A percentile compares a stretch with the other conserved stretches of the same genome.
Conservation (phyloP, 2,329 filamentous ascomycete species). For the Fonsecaea multimorphosa region DNA sequence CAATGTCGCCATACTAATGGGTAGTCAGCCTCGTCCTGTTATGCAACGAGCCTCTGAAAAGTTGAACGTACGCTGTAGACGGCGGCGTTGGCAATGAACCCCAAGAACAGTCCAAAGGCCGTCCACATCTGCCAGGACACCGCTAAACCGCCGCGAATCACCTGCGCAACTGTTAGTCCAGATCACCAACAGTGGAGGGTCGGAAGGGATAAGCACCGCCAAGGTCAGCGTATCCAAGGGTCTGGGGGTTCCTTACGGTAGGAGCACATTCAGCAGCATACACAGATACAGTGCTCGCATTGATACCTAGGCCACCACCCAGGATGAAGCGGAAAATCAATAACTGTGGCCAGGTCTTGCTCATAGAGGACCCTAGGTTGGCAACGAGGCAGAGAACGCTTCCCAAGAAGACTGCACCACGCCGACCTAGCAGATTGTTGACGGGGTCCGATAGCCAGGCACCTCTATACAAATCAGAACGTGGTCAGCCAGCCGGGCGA, state of each 20-base stretch:
- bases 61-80: slow-evolving; percentile 59
- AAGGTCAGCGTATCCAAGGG: not conserved
- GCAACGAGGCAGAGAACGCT: slow-evolving; percentile 61
- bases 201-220: not conserved
- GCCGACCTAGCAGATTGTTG: slow-evolving; percentile 71
- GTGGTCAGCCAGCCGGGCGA: slow-evolving; percentile 31
- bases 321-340: slow-evolving; percentile 60
- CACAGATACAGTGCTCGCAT: slow-evolving; percentile 54
- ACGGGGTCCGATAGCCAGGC: slow-evolving; percentile 74
- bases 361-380: slow-evolving; percentile 60
- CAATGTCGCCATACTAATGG: slow-evolving; percentile 51
- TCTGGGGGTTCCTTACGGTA: slow-evolving; percentile 39
- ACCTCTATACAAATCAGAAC: slow-evolving; percentile 49
- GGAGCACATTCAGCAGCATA: slow-evolving; percentile 58
- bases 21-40: not conserved
- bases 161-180: not conserved
- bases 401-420: slow-evolving; percentile 70
- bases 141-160: slow-evolving; percentile 57
- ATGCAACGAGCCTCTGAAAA: not conserved
- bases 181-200: not conserved
- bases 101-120: slow-evolving; percentile 68
- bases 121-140: slow-evolving; percentile 62
- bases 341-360: slow-evolving; percentile 65
- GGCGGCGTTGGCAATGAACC: slow-evolving; percentile 68
- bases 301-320: slow-evolving; percentile 44